Base-by-base conservation (phyloP, 768 basidiomycete genomes). In the Trametes cingulata region DNA sequence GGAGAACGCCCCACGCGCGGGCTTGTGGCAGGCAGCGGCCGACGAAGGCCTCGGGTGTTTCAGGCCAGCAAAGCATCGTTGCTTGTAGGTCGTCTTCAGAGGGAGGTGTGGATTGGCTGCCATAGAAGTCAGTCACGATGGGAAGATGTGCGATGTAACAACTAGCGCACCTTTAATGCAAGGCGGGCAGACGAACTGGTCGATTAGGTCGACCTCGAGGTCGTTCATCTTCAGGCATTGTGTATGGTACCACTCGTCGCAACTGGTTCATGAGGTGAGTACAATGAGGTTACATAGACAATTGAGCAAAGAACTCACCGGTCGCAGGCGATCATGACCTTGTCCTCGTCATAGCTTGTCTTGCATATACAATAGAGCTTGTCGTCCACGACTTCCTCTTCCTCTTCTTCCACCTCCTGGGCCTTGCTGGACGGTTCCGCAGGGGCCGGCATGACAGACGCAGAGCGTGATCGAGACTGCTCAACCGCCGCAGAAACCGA, bases 221-320 rank as follows among this genome's bases (percentile, higher is more conserved):
- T 95, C 93, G 24, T 85, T 83, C 81, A 95, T 89, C 41, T 83
- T 76, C 25, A 95, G 86, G 66, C 94, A 97, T 48, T 85, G 80
- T 0, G 90, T 89, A 70, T 97, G 94, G 71, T 93, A 96, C 94
- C 94, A 97, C 62, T 95, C 91, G 68, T 95, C 94, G 72, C 94
- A 96, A 27, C 93, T 94, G 57, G 17, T n/a, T 42, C 2, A 29
- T 40, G n/a, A 19, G 17, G 49, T 47, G 17, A 55, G 46, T 6
- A 35, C 7, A n/a, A 48, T 15, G 51, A 35, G 52, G 20, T 10
- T 9, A 36, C 19, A 33, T 24, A 24, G 24, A 36, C 8, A 12
- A 37, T 37, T 14, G 17, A n/a, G 56, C 25, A 41, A 72, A 0
- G 10, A 2, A 71, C 89, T 54, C 65, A 93, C 92, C 86, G 82